Conservation (phyloP, 2,329 filamentous ascomycete genomes). For the Alternaria arbusti region DNA sequence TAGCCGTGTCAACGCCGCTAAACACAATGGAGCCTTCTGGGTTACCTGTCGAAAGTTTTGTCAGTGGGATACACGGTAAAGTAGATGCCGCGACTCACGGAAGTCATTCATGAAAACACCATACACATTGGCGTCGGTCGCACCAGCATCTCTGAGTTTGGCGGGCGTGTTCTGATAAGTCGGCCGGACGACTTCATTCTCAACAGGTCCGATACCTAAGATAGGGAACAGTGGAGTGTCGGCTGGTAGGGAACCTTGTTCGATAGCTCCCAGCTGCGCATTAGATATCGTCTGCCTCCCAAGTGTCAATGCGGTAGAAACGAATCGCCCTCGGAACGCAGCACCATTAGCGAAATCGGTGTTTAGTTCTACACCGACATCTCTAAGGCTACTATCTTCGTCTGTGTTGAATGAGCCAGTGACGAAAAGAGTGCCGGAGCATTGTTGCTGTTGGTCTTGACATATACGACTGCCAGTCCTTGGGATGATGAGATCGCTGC, state of each 20-base stretch:
- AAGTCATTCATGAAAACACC: background rate
- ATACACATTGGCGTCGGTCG: background rate
- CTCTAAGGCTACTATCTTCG: background rate
- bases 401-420: background rate
- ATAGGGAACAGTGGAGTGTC: background rate
- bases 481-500: background rate
- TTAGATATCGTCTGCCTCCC: background rate
- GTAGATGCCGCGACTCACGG: background rate
- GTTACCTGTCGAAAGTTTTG: background rate
- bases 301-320: background rate
- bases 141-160: background rate
- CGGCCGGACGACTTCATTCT: background rate
- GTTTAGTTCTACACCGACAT: background rate
- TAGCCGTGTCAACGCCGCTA: background rate
- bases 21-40: background rate
- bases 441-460: background rate
- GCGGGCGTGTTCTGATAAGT: background rate
- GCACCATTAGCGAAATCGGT: background rate
- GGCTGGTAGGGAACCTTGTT: background rate
- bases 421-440: background rate
- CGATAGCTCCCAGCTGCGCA: background rate
- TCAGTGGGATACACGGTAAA: background rate
- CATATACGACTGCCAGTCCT: background rate
- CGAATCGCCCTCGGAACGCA: background rate
- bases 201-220: background rate